Conservation (phyloP, 306 rosid species). For the Dicorynia guianensis region DNA sequence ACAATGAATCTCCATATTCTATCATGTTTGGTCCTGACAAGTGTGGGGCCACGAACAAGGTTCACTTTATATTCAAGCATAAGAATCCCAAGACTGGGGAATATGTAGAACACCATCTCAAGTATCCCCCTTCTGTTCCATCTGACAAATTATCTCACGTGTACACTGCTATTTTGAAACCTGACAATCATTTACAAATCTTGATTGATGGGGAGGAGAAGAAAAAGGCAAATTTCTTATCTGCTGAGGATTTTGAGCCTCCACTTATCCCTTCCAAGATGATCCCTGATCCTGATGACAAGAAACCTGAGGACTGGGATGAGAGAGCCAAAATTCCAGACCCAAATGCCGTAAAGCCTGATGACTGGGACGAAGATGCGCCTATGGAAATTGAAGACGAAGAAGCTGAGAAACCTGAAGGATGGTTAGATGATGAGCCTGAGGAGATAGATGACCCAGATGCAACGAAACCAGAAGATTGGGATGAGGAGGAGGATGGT, state of each 20-base stretch:
- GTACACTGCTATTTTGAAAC: slow-evolving; percentile 80
- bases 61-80: slow-evolving; percentile 93
- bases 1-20: slow-evolving; percentile 82
- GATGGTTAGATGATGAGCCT: slow-evolving; percentile 97
- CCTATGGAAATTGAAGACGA: slow-evolving; percentile 87
- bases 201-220: slow-evolving; percentile 67
- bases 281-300: slow-evolving; percentile 94
- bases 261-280: slow-evolving; percentile 83
- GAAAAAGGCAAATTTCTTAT: slow-evolving; percentile 64
- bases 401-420: slow-evolving; percentile 96
- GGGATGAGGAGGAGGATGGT: slow-evolving; percentile 98
- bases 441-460: slow-evolving; percentile 95
- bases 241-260: slow-evolving; percentile 90
- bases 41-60: slow-evolving; percentile 96
- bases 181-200: slow-evolving; percentile 54
- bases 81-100: slow-evolving; percentile 90
- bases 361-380: slow-evolving; percentile 99
- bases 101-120: slow-evolving; percentile 88
- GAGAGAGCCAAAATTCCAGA: slow-evolving; percentile 91
- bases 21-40: slow-evolving; percentile 98
- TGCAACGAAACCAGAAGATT: slow-evolving; percentile 86
- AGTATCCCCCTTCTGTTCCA: slow-evolving; percentile 87
- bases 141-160: slow-evolving; percentile 88
- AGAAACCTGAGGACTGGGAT: slow-evolving; percentile 98
- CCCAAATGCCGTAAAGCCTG: slow-evolving; percentile 88